Evolutionary conservation across 2,329 filamentous ascomycete species (phyloP), one percentile per base, ranked within the genome.

Genomic region (Aureobasidium leucospermi): DNA sequence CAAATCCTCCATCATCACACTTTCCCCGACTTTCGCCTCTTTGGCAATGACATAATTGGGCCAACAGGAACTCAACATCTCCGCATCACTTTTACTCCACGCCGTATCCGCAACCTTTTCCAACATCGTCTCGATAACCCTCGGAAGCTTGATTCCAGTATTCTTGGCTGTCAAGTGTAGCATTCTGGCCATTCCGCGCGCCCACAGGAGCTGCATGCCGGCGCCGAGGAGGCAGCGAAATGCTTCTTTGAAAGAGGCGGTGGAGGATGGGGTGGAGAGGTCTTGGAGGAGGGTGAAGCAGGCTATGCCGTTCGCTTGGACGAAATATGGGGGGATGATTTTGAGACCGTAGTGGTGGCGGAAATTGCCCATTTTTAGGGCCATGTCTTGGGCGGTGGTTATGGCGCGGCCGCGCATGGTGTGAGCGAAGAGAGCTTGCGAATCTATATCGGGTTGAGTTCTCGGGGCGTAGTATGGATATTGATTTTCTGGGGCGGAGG

Each of bases 321-420:
- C 36, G 1, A 61, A 49, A 29, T 55, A 61, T 6, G 61, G 59
- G 1, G 41, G 16, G 15, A 42, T 47, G 11, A 59, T 57, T 31
- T 61, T 63, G 13, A 61, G 42, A 11, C 61, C 61, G 36, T 63
- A 63, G 4, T 32, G 45, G 11, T 52, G 39, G 36, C 61, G 61
- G 45, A 56, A 63, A 42, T 59, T 55, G 19, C 55, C 48, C 16
- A 51, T 41, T 10, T 23, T 36, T 10, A n/a, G 13, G 7, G 48
- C 41, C 38, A 43, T 49, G 3, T 52, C 57, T 7, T 39, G 38
- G 6, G 46, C 57, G 3, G 28, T 42, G 28, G 34, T 23, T 13
- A 51, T 15, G 2, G 57, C 45, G 15, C 47, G 57, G 2, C 6
- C 29, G 11, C 48, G 38, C 34, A 59, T 58, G 4, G 19, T 39